Evolutionary conservation across 257 asterid species (phyloP).

Genomic region (Gentiana macrophylla): DNA sequence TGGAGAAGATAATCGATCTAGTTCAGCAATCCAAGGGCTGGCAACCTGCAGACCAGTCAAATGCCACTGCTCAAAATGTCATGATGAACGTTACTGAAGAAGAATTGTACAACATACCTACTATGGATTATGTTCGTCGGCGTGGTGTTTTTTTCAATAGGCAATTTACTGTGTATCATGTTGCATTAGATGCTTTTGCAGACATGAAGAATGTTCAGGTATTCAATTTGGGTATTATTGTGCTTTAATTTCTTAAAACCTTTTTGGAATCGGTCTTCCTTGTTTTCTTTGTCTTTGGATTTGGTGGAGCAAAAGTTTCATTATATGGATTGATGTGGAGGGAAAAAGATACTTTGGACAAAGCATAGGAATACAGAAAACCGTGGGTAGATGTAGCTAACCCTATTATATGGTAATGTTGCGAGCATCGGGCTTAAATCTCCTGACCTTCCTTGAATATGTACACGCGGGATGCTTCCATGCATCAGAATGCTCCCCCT

Average conservation of each 20-base stretch:
- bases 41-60: conserved; percentile 77
- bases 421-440: no score
- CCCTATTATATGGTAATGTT: no score
- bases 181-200: conserved; percentile 76
- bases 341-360: no score
- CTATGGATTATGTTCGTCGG: conserved; percentile 68
- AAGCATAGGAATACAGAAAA: no score
- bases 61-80: conserved; percentile 56
- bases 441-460: no score
- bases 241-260: not conserved
- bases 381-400: no score
- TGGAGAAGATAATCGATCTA: conserved; percentile 74
- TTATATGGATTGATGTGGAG: no score
- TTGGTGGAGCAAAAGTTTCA: no score
- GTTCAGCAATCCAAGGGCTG: conserved; percentile 99
- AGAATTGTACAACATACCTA: conserved; percentile 81
- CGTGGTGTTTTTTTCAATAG: conserved; percentile 63
- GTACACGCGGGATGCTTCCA: no score
- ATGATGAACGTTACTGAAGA: conserved; percentile 84
- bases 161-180: conserved; percentile 74
- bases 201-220: conserved; percentile 74
- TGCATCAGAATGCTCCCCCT: no score
- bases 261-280: not conserved
- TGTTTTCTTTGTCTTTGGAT: no score
- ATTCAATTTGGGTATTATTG: not conserved